Percentiles rank a stretch among this genome's conserved stretches.
Evolutionary conservation across 2,329 filamentous ascomycete genomes (phyloP).

Genomic region (Alternaria ventricosa): DNA sequence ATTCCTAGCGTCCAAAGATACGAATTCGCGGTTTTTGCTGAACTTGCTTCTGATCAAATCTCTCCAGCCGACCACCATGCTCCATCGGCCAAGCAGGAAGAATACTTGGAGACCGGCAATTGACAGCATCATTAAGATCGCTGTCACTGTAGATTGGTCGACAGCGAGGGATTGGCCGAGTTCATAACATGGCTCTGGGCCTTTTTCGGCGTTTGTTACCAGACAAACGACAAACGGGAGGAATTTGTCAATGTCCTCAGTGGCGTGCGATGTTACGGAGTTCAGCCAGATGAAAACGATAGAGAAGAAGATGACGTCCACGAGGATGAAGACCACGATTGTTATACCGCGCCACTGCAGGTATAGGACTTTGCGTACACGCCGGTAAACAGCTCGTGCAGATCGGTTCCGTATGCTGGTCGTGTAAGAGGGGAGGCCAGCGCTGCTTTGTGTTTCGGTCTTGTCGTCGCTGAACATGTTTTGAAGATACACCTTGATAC

Average conservation of each 20-base stretch:
- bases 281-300: slow-evolving; percentile 88
- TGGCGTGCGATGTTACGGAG: slow-evolving; percentile 62
- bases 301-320: slow-evolving; percentile 92
- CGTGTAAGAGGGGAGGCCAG: slow-evolving; percentile 70
- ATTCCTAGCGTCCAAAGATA: slow-evolving; percentile 77
- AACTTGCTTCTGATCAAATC: slow-evolving; percentile 64
- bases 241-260: slow-evolving; percentile 63
- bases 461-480: slow-evolving; percentile 76
- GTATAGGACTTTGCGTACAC: slow-evolving; percentile 83
- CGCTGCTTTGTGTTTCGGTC: slow-evolving; percentile 68
- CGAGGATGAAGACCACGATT: slow-evolving; percentile 87
- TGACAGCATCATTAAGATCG: slow-evolving; percentile 81
- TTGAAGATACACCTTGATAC: slow-evolving; percentile 90
- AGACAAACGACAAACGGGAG: slow-evolving; percentile 76
- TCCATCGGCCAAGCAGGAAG: slow-evolving; percentile 78
- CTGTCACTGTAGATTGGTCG: slow-evolving; percentile 76
- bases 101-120: slow-evolving; percentile 85
- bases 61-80: slow-evolving; percentile 86
- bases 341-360: slow-evolving; percentile 94
- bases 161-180: slow-evolving; percentile 69
- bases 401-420: slow-evolving; percentile 80
- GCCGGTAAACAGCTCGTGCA: slow-evolving; percentile 84
- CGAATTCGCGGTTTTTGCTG: slow-evolving; percentile 76
- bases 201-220: slow-evolving; percentile 58
- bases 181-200: slow-evolving; percentile 71